Base-by-base conservation (phyloP, 176 grass and related monocot genomes). In the Carex littledalei region DNA sequence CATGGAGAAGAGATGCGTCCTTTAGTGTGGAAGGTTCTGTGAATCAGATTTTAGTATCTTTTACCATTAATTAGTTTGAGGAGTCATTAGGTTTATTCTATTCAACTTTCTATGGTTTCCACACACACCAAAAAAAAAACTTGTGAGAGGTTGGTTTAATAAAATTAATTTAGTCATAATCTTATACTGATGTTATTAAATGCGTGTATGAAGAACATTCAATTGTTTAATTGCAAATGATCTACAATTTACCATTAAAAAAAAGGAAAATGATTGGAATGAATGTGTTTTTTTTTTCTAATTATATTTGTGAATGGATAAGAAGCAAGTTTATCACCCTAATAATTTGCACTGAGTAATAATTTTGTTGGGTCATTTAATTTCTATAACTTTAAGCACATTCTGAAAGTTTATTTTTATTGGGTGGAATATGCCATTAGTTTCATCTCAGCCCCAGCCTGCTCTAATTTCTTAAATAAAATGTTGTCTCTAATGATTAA, bases 21-120 rank as follows among this genome's bases (percentile, higher is more conserved):
- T 26, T 79, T 75, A 66, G 77, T 87, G 22, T 90, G 89, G 89
- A 90, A 87, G 85, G 89, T 90, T 53, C 29, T 24, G 26, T 78
- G 21, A 56, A 78, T 78, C 74, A 32, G 21, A 78, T 78, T 52
- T 54, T 55, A 55, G 5, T 55, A 50, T 55, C 22, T 24, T 52
- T 50, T 37, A 68, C 14, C 1, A 7, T 68, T 68, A 68, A 68
- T 37, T 68, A 68, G 31, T 68, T 35, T 68, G 17, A 37, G n/a
- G n/a, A 76, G 45, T 52, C 47, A 2, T 53, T 8, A 75, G 43
- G 43, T 8, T 2, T 22, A 26, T 75, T 52, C 1, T 49, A 53
- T 26, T 76, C 11, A 47, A 76, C 3, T 76, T 29, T 10, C 8
- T 76, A 16, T 53, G 21, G 11, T 29, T 76, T 53, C n/a, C 6